Conservation (phyloP, 306 rosid species). For the Cicer arietinum region DNA sequence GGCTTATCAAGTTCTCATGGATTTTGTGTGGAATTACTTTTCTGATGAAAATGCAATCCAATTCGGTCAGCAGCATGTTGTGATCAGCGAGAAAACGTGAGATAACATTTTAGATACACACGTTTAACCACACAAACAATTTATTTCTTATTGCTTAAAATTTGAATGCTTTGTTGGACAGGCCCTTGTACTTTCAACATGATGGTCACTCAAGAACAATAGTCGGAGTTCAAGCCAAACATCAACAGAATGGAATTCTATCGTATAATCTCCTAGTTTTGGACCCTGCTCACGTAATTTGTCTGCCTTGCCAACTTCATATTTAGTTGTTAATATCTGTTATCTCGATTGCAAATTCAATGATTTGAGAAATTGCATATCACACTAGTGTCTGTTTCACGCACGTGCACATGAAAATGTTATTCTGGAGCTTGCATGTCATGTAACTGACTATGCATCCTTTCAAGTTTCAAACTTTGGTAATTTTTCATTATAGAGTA, state of each 20-base stretch:
- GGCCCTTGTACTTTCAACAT: slow-evolving; percentile 89
- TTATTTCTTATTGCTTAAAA: slow-evolving; percentile 44
- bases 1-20: slow-evolving; percentile 73
- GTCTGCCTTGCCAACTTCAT: slow-evolving; percentile 32
- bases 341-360: slow-evolving; percentile 27
- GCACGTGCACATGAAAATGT: not conserved
- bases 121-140: not conserved
- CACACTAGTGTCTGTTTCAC: slow-evolving; percentile 14
- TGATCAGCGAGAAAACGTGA: slow-evolving; percentile 67
- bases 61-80: slow-evolving; percentile 48
- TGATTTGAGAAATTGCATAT: slow-evolving; percentile 22
- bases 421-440: slow-evolving; percentile 34
- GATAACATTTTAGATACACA: slow-evolving; percentile 9
- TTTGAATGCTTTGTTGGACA: slow-evolving; percentile 51
- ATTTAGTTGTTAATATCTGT: slow-evolving; percentile 32
- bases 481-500: slow-evolving; percentile 59
- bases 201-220: slow-evolving; percentile 90
- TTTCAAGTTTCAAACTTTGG: slow-evolving; percentile 37
- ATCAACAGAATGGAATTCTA: slow-evolving; percentile 48
- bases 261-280: slow-evolving; percentile 71
- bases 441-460: slow-evolving; percentile 10
- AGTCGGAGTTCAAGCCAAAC: slow-evolving; percentile 76
- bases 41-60: slow-evolving; percentile 53
- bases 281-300: slow-evolving; percentile 78
- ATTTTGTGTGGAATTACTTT: slow-evolving; percentile 89